A percentile compares a stretch with the other conserved stretches of the same genome.
phyloP scores from a whole-genome alignment of 2,329 filamentous ascomycete species.

The Endocalyx cinctus region DNA sequence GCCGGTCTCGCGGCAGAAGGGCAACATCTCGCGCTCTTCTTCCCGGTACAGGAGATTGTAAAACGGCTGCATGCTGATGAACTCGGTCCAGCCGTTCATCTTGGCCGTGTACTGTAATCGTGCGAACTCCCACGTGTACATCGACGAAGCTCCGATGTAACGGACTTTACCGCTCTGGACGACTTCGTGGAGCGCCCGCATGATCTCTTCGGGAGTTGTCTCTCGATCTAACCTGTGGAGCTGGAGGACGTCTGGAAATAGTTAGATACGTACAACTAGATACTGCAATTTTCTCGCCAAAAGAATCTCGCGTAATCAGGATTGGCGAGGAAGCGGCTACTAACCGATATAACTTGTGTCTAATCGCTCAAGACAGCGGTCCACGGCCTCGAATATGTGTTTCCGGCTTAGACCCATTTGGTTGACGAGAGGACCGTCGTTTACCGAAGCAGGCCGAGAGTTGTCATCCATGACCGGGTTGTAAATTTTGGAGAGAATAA shows the following conservation, averaged over 20 bases:
- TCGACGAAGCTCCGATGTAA: constrained; percentile 47
- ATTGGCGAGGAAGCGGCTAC: no score
- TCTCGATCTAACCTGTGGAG: constrained; percentile 56
- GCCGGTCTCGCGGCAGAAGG: constrained; percentile 42
- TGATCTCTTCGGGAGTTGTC: constrained; percentile 55
- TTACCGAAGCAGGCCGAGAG: no score
- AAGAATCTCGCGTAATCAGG: no score
- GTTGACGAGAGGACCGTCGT: no score
- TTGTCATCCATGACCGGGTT: no score
- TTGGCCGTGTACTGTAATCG: constrained; percentile 48
- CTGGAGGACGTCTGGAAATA: constrained; percentile 44
- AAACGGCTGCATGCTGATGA: no score
- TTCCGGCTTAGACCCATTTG: no score
- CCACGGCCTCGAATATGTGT: no score
- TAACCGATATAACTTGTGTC: no score
- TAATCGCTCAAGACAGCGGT: no score
- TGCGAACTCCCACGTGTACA: constrained; percentile 52
- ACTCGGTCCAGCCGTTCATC: constrained; percentile 39
- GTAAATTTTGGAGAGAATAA: constrained; percentile 42
- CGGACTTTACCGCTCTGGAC: constrained; percentile 53
- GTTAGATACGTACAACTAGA: no score
- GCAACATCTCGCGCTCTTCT: constrained; percentile 47
- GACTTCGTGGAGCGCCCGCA: constrained; percentile 58
- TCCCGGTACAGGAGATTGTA: constrained; percentile 57
- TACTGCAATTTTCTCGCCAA: no score